Evolutionary conservation across 2,329 filamentous ascomycete genomes (phyloP), one percentile per base, ranked within the genome.

Genomic region (Cytospora piceicola): DNA sequence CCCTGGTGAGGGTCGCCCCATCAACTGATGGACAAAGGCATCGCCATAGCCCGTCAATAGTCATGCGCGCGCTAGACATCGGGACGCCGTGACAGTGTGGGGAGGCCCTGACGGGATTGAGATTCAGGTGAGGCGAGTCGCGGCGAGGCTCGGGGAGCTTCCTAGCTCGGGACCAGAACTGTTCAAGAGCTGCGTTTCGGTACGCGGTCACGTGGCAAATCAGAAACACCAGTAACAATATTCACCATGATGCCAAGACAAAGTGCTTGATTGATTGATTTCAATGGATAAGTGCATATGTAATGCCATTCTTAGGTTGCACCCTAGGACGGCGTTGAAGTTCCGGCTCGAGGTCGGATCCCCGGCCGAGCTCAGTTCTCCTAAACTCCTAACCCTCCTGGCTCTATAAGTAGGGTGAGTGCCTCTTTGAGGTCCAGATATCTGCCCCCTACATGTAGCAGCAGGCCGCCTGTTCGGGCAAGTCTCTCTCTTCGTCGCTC

Each of bases 11-110:
- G 2, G 75, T 72, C 5, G 71, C 65, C 8, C 75, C 69, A 70
- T 85, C 82, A 65, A 85, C 78, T 11, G 81, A 82, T 15, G 87
- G 87, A 71, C 85, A 89, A 20, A 90, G 77, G 72, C 84, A 88
- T 72, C 84, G 84, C 85, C 87, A 89, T 55, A 90, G 80, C 67
- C 87, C 85, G 74, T 90, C 87, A 42, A 81, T 72, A 2, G 79
- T 73, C 59, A 83, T 70, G 68, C 77, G 77, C 58, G 75, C 71
- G 64, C 74, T 71, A 51, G 74, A 72, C 79, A 81, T 81, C 68
- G 69, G 29, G 62, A 29, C 36, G 53, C 34, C 34, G 36, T 30
- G 17, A 24, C 32, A 51, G 9, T 29, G 11, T 27, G 32, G 52
- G 49, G 29, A n/a, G 4, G 2, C 3, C 14, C 29, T 60, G 52